phyloP scores from a whole-genome alignment of 305 asterid species.

The Rubia peregrina region DNA sequence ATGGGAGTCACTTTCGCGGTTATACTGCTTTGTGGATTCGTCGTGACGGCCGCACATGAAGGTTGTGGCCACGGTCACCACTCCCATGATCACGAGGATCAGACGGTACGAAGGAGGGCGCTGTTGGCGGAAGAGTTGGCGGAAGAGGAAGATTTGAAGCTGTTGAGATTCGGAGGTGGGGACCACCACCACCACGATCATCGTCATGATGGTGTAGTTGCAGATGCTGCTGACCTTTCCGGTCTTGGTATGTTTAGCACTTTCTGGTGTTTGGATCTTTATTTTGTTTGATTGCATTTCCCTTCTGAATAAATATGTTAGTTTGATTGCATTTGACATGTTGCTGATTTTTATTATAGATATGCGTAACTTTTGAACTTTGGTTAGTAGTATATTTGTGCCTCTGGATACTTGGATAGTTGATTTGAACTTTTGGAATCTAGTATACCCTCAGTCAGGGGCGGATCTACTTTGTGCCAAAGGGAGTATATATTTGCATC shows the following conservation, averaged over 20 bases:
- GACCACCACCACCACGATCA: slow-evolving; percentile 29
- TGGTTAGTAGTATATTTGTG: background rate
- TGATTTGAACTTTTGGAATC: background rate
- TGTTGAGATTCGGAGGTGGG: slow-evolving; percentile 44
- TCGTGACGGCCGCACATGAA: slow-evolving; percentile 36
- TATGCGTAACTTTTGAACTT: background rate
- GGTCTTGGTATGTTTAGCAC: slow-evolving; percentile 50
- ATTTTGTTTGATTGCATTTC: background rate
- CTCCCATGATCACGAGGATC: slow-evolving; percentile 27
- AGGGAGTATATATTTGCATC: no score
- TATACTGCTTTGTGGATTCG: slow-evolving; percentile 29
- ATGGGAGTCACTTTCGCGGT: slow-evolving; percentile 1
- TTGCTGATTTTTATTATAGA: background rate
- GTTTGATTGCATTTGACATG: background rate
- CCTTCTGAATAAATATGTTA: background rate
- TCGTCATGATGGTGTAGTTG: slow-evolving; percentile 24
- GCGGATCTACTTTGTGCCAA: no score
- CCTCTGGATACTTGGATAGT: background rate
- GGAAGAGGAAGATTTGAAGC: slow-evolving; percentile 83
- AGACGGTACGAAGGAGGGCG: slow-evolving; percentile 25
- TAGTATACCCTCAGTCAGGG: background rate
- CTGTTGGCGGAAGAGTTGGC: slow-evolving; percentile 80
- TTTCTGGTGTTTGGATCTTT: background rate
- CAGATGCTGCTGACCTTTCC: slow-evolving; percentile 43
- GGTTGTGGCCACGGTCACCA: slow-evolving; percentile 43